Evolutionary conservation across 768 basidiomycete species (phyloP).

Genomic region (Polyporus arcularius): DNA sequence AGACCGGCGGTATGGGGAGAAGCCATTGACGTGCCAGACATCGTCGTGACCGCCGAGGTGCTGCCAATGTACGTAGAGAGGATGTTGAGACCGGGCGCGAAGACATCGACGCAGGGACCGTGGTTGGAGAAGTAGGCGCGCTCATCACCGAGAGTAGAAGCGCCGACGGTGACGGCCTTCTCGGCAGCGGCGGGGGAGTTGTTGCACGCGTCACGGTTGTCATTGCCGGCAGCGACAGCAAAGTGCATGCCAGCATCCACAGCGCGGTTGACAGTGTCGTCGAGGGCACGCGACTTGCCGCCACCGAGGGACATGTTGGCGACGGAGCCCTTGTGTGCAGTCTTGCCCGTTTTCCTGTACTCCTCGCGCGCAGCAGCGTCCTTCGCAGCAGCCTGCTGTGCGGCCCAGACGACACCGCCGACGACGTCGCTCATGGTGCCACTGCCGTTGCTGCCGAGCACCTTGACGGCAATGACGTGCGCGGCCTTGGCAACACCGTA

Average conservation of each 20-base stretch:
- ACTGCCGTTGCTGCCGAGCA: constrained; percentile 91
- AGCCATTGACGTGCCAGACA: constrained; percentile 95
- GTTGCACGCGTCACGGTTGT: constrained; percentile 86
- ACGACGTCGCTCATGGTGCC: constrained; percentile 96
- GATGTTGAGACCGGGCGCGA: constrained; percentile 91
- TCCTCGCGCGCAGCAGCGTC: constrained; percentile 65
- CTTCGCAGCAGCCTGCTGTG: constrained; percentile 50
- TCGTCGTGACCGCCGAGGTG: constrained; percentile 59
- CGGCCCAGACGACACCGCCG: constrained; percentile 83
- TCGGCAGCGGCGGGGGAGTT: constrained; percentile 91
- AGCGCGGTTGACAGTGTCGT: constrained; percentile 82
- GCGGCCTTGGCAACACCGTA: constrained; percentile 98
- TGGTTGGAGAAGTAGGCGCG: constrained; percentile 93
- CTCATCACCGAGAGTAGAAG: constrained; percentile 78
- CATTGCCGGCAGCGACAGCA: constrained; percentile 91
- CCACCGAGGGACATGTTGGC: constrained; percentile 98
- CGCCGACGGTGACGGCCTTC: constrained; percentile 93
- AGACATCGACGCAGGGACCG: constrained; percentile 89
- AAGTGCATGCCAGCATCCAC: constrained; percentile 89
- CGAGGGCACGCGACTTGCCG: constrained; percentile 84
- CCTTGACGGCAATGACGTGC: constrained; percentile 87
- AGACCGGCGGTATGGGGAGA: constrained; percentile 91
- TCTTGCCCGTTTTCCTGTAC: constrained; percentile 70
- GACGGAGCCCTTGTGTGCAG: constrained; percentile 89
- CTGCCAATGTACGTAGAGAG: constrained; percentile 82